phyloP scores from a whole-genome alignment of 495 filamentous ascomycete genomes.

The Letharia lupina region DNA sequence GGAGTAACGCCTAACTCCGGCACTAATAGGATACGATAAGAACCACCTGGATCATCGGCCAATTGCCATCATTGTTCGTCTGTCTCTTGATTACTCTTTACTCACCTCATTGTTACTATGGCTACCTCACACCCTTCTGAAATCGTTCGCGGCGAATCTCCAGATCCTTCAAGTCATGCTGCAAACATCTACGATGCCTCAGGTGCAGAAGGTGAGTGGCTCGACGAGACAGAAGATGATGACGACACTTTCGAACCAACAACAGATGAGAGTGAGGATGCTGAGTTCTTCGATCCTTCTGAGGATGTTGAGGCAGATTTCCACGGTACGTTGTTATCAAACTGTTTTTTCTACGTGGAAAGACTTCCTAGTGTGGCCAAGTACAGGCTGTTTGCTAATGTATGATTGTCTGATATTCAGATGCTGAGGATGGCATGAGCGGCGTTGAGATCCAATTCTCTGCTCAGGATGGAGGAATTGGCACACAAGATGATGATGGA shows the following conservation, averaged over 20 bases:
- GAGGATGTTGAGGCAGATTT: slow-evolving; percentile 39
- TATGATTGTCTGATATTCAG: slow-evolving; percentile 2
- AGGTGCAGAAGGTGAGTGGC: slow-evolving; percentile 35
- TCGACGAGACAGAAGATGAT: slow-evolving; percentile 40
- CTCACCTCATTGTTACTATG: neutral
- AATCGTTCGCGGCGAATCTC: slow-evolving; percentile 13
- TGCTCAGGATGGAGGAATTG: slow-evolving; percentile 36
- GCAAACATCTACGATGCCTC: slow-evolving; percentile 21
- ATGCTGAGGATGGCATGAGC: slow-evolving; percentile 25
- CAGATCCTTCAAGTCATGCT: slow-evolving; percentile 24
- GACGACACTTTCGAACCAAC: slow-evolving; percentile 42
- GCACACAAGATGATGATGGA: slow-evolving; percentile 37
- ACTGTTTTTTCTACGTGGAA: neutral
- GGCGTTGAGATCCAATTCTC: slow-evolving; percentile 43
- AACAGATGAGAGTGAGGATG: slow-evolving; percentile 34
- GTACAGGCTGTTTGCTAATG: neutral
- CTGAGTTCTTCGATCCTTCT: slow-evolving; percentile 27
- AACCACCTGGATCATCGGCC: neutral
- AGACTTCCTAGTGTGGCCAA: neutral
- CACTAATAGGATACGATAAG: neutral
- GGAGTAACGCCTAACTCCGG: slow-evolving; percentile 1
- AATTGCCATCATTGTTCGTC: neutral
- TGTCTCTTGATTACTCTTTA: neutral
- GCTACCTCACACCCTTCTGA: slow-evolving; percentile 3
- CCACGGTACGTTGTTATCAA: slow-evolving; percentile 27